Evolutionary conservation across 2,329 filamentous ascomycete species (phyloP), one percentile per base, ranked within the genome.

Genomic region (Clonostachys byssicola): DNA sequence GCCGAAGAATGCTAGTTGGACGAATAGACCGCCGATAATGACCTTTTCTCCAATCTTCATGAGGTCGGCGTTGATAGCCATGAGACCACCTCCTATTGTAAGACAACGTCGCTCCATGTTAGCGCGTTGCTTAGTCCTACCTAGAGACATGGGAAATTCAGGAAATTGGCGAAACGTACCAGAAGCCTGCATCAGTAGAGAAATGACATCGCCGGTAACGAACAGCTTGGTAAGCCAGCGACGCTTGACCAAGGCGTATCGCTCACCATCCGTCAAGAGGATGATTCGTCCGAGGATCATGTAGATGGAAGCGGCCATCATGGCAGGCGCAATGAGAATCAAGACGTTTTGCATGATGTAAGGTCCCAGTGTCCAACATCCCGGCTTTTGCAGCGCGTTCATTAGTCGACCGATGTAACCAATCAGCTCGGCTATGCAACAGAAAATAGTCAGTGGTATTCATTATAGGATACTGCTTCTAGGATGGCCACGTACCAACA

Each of bases 1-100:
- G 18, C 67, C 70, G 51, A 85, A 83, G 47, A 78, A 71, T 40
- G 78, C 38, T 20, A 86, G 68, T 56, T 86, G 82, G 14, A 83
- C 58, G 34, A 77, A 58, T 3, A 86, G 63, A 3, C 82, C 81
- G 2, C 54, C 73, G 8, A 84, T 60, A n/a, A 85, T 73, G 43
- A 84, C 64, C 16, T 73, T 69, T 52, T 78, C 58, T n/a, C 74
- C 77, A 12, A 30, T 47, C 2, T 49, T 54, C 56, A 58, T 60
- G 42, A 71, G 43, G 1, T 39, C 23, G 23, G 23, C 23, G 6
- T 30, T 30, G 23, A 30, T 30, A 3, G 23, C 65, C 65, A 14
- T 30, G 23, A 30, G 23, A 30, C 23, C 23, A 30, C 23, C 23
- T 30, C 23, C 23, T 30, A 9, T 30, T 30, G 6, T 9, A 10